Evolutionary conservation across 2,329 filamentous ascomycete species (phyloP).

Genomic region (Pyrenophora seminiperda): DNA sequence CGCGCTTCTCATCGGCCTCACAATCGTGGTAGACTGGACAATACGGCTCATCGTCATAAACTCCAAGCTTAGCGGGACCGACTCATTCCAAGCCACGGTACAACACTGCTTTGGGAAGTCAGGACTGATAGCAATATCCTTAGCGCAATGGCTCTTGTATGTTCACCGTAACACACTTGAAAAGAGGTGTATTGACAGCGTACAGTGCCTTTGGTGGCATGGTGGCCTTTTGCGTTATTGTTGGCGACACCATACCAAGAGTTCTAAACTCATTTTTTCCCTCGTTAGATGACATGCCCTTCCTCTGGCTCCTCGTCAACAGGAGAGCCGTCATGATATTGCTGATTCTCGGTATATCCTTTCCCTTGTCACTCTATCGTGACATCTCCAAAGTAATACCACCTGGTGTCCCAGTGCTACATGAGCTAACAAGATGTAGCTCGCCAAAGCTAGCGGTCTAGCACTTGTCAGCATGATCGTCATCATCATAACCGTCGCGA

Average conservation of each 20-base stretch:
- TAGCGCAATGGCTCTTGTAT: slow-evolving; percentile 93
- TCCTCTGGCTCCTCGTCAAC: slow-evolving; percentile 82
- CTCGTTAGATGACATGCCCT: slow-evolving; percentile 69
- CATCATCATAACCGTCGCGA: slow-evolving; percentile 85
- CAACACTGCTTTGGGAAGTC: slow-evolving; percentile 90
- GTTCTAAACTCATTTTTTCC: slow-evolving; percentile 85
- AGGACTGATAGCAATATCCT: slow-evolving; percentile 83
- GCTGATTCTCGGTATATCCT: slow-evolving; percentile 84
- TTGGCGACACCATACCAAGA: slow-evolving; percentile 94
- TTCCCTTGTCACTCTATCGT: slow-evolving; percentile 87
- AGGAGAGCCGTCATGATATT: slow-evolving; percentile 84
- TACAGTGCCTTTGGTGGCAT: slow-evolving; percentile 88
- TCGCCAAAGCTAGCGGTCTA: slow-evolving; percentile 93
- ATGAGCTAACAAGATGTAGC: slow-evolving; percentile 58
- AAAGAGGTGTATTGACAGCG: slow-evolving; percentile 26
- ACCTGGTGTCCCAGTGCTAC: slow-evolving; percentile 6
- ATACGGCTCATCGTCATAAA: slow-evolving; percentile 97
- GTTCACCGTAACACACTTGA: slow-evolving; percentile 20
- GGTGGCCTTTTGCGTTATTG: slow-evolving; percentile 97
- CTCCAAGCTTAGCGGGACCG: slow-evolving; percentile 91
- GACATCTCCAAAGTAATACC: slow-evolving; percentile 82
- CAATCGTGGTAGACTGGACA: slow-evolving; percentile 92
- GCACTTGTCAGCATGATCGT: slow-evolving; percentile 91
- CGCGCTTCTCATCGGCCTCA: slow-evolving; percentile 76
- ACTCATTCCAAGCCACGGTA: slow-evolving; percentile 94